These are phyloP conservation scores for Fusarium brevicatenulatum DNA, from an alignment of 2,329 filamentous ascomycete genomes.

Conservation along the genomic window DNA sequence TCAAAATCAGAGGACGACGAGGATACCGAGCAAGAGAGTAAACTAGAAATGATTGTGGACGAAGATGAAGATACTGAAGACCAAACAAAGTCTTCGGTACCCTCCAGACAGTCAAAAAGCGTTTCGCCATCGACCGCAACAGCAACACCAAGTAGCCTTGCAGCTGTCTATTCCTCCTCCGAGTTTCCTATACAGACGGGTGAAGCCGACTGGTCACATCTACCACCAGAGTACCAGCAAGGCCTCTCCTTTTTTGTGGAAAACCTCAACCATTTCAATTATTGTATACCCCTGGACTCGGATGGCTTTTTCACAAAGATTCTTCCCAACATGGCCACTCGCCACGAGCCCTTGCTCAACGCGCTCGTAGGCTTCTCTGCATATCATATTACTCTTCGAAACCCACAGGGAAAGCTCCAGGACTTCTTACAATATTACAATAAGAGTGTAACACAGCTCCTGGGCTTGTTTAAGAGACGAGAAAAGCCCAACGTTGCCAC, in stretches of 20 bases:
- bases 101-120: constrained; percentile 54
- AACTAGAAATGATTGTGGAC: constrained; percentile 65
- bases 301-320: constrained; percentile 78
- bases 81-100: constrained; percentile 24
- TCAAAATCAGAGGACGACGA: constrained; percentile 64
- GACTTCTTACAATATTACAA: constrained; percentile 93
- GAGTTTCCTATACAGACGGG: constrained; percentile 42
- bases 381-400: constrained; percentile 81
- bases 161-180: constrained; percentile 44
- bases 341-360: constrained; percentile 82
- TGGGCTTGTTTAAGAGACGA: constrained; percentile 75
- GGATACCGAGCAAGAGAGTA: constrained; percentile 54
- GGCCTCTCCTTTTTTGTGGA: constrained; percentile 83
- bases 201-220: constrained; percentile 63
- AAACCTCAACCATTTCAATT: constrained; percentile 84
- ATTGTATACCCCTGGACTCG: constrained; percentile 77
- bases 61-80: constrained; percentile 60
- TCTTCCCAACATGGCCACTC: constrained; percentile 77
- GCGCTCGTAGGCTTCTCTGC: constrained; percentile 89
- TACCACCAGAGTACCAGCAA: constrained; percentile 77
- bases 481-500: constrained; percentile 78
- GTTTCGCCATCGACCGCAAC: constrained; percentile 64
- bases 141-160: constrained; percentile 47
- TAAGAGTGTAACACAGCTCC: constrained; percentile 80
- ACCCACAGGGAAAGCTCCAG: constrained; percentile 77